Evolutionary conservation across 805 yeast genomes (phyloP), one percentile per base, ranked within the genome.

Genomic region (Cyberlindnera maritima): DNA sequence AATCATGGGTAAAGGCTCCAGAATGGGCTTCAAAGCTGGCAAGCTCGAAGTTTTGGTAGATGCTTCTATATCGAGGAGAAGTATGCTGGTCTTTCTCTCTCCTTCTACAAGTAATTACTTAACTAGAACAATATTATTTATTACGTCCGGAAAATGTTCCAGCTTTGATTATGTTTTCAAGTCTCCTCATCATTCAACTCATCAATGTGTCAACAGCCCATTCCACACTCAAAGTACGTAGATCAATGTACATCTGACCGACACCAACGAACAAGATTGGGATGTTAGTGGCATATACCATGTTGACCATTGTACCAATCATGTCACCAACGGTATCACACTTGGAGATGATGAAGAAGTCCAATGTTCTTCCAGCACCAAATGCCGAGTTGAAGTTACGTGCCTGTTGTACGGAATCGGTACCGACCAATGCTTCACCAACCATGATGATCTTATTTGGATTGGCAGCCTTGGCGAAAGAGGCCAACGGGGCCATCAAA

Each of bases 391-490:
- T 91, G 71, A 92, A 92, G 63, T 94, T 91, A 43, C 80, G 80
- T 0, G 98, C 98, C 65, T 92, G 99, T 65, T 86, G 86, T 3
- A 94, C 97, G 1, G 97, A 88, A 63, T 92, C 99, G 0, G 98
- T 91, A 15, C 99, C 99, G 1, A 92, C 98, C 33, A 92, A 72
- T 0, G 99, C 99, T 67, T 92, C 99, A 36, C 97, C 98, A 17
- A 92, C 99, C 98, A 94, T 94, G 61, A 92, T 91, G 59, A 92
- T 92, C 65, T 88, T 92, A 67, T 92, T 94, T 0, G 98, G 99
- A 41, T 88, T 77, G 2, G 98, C 98, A 41, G 95, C 91, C 59
- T 87, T 89, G 15, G 97, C 98, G 66, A 92, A 92, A 46, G 92
- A 88, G 56, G 90, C 95, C 54, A 92, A 70, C 8, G 97, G 96